Base-by-base conservation (phyloP, 768 basidiomycete genomes). In the Boletus rex-veris region DNA sequence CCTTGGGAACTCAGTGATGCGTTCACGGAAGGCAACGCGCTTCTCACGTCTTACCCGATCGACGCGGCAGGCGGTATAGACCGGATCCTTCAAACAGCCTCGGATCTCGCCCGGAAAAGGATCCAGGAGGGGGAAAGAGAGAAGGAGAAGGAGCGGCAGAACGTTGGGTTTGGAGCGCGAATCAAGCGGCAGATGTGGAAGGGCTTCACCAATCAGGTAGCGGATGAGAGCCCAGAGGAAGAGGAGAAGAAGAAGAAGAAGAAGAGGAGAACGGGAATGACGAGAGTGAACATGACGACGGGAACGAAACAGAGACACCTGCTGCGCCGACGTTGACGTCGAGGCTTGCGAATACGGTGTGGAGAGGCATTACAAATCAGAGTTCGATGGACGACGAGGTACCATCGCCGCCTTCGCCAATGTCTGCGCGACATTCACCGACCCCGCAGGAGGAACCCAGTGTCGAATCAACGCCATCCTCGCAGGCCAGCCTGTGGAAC, bases 281-380 rank as follows among this genome's bases (percentile, higher is more conserved):
- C 3, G 52, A 57, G 8, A 57, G 55, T 12, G 71, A 70, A 28
- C 55, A 63, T 14, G 76, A 74, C 18, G 76, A 77, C 7, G 74
- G 77, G 16, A 74, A 77, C 50, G 74, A 78, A 48, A 79, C 79
- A 5, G 78, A 80, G 64, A 75, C 71, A 0, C 70, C 65, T 48
- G 58, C 55, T 48, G 59, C 51, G 6, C 57, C 74, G 19, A 75
- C 77, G 12, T 55, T 84, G 48, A 78, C 80, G 7, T 75, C 81
- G 39, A 75, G 80, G 33, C 64, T 88, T 14, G 81, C 85, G 9
- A 80, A 72, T 52, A 81, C 80, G n/a, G 78, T 89, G 19, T 90
- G 87, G 88, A 77, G 79, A 64, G 88, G 88, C 4, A 82, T 90
- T 59, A 88, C 86, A 4, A 90, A 88, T 60, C 84, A 85, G 65